A percentile compares a stretch with the other conserved stretches of the same genome.
These are phyloP conservation scores for Malus orientalis DNA, from an alignment of 306 rosid species.

Conservation along the genomic window DNA sequence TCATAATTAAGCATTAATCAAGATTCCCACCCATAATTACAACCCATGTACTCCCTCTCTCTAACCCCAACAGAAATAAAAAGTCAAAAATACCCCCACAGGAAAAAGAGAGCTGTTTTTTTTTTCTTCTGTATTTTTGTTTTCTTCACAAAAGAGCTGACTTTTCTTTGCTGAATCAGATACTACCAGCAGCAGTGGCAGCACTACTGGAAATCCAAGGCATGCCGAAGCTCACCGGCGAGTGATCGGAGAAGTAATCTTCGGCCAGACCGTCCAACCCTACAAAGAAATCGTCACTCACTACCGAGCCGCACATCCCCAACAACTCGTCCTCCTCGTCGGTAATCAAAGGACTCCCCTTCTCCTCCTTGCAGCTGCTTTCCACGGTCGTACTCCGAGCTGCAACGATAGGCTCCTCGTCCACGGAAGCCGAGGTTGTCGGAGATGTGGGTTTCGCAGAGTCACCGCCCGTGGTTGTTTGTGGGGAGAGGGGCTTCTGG, in stretches of 20 bases:
- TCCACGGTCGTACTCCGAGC: conserved; percentile 36
- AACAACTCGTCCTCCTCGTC: conserved; percentile 73
- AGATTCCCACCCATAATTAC: conserved; percentile 11
- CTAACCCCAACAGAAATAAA: not conserved
- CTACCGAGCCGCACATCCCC: conserved; percentile 47
- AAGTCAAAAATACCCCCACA: not conserved
- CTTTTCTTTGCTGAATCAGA: conserved; percentile 22
- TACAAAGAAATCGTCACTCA: conserved; percentile 68
- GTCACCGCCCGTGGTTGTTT: conserved; percentile 16
- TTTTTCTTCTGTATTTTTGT: not conserved
- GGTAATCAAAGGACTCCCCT: conserved; percentile 40
- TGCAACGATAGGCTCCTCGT: conserved; percentile 34
- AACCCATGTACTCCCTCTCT: not conserved
- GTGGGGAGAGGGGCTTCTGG: conserved; percentile 48
- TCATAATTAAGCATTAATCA: conserved; percentile 1
- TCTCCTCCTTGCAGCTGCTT: conserved; percentile 56
- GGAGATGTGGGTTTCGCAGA: conserved; percentile 33
- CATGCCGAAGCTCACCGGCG: conserved; percentile 33
- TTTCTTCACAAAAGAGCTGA: not conserved
- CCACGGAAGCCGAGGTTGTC: conserved; percentile 33
- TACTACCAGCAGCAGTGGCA: conserved; percentile 55
- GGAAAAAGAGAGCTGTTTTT: not conserved
- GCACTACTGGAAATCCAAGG: conserved; percentile 60
- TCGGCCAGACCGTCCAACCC: conserved; percentile 66
- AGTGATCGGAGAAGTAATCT: conserved; percentile 52